Conservation (phyloP, 768 basidiomycete genomes). For the Boletales sp. region DNA sequence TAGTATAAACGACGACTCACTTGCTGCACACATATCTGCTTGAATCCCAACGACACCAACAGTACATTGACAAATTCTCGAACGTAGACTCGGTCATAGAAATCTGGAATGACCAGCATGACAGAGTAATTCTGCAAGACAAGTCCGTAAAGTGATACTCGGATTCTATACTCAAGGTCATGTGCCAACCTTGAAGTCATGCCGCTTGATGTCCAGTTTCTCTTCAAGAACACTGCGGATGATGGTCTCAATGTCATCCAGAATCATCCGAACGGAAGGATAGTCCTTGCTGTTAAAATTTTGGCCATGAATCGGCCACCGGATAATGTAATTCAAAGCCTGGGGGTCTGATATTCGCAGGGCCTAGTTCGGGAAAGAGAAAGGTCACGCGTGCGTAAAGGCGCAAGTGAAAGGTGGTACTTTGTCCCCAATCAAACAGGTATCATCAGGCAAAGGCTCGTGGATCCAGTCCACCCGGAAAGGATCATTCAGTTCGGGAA, state of each 20-base stretch:
- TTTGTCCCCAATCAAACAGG: conserved; percentile 65
- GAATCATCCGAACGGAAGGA: conserved; percentile 57
- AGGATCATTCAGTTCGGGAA: conserved; percentile 81
- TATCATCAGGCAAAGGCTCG: conserved; percentile 40
- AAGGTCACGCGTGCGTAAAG: conserved; percentile 3
- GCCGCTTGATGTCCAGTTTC: conserved; percentile 48
- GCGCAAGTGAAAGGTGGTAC: conserved; percentile 32
- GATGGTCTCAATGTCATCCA: conserved; percentile 78
- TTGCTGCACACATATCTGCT: conserved; percentile 90
- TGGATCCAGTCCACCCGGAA: conserved; percentile 84
- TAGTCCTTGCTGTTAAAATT: conserved; percentile 85
- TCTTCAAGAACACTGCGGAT: conserved; percentile 59
- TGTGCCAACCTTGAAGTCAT: conserved; percentile 57
- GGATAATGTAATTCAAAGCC: conserved; percentile 63
- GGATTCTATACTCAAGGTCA: not conserved
- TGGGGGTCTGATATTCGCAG: conserved; percentile 68
- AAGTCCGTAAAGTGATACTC: not conserved
- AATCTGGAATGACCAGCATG: conserved; percentile 88
- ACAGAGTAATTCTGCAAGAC: conserved; percentile 73
- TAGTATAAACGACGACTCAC: conserved; percentile 34
- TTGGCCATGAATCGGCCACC: conserved; percentile 80
- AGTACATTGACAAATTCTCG: conserved; percentile 73
- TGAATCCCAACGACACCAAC: conserved; percentile 81
- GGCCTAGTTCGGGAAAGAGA: conserved; percentile 44
- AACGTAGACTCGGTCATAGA: conserved; percentile 82